A percentile compares a stretch with the other conserved stretches of the same genome.
Conservation (phyloP, 2,329 filamentous ascomycete species). For the Pestalotiopsis sp. region DNA sequence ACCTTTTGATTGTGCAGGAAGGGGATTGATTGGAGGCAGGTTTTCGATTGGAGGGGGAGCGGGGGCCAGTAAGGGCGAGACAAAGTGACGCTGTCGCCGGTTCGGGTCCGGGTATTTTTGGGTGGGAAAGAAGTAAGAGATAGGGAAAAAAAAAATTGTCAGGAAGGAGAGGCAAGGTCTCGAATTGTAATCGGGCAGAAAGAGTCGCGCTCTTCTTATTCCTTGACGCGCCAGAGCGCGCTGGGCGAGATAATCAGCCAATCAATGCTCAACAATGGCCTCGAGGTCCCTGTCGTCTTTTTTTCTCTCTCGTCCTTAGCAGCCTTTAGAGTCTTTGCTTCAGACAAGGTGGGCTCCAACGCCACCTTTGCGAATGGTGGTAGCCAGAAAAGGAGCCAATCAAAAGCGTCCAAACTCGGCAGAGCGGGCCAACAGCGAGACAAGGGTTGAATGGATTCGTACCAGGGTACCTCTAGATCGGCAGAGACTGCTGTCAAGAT, state of each 20-base stretch:
- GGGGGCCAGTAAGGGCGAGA: slow-evolving; percentile 30
- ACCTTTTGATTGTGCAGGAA: neutral
- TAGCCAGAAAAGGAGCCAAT: slow-evolving; percentile 7
- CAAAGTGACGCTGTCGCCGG: slow-evolving; percentile 26
- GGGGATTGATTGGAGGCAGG: slow-evolving; percentile 18
- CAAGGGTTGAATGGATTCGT: slow-evolving; percentile 8
- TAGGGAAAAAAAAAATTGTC: slow-evolving; percentile 36
- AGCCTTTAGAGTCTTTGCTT: slow-evolving; percentile 2
- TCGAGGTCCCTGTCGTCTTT: neutral
- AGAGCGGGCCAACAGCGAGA: slow-evolving; percentile 9
- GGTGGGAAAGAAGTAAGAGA: slow-evolving; percentile 14
- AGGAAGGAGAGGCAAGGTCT: slow-evolving; percentile 33
- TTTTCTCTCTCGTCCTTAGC: neutral
- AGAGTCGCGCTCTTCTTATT: slow-evolving; percentile 42
- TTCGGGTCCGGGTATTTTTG: slow-evolving; percentile 1
- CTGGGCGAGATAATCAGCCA: neutral
- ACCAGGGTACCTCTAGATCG: neutral
- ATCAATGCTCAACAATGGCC: neutral
- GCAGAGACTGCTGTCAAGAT: neutral
- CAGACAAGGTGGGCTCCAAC: slow-evolving; percentile 13
- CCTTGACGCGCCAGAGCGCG: slow-evolving; percentile 36
- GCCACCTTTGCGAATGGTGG: slow-evolving; percentile 14
- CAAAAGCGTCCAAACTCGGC: neutral
- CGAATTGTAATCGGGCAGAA: slow-evolving; percentile 29
- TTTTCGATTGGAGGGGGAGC: slow-evolving; percentile 13